These are phyloP conservation scores for Aquanectria penicillioides DNA, from an alignment of 2,329 filamentous ascomycete species.

Conservation along the genomic window DNA sequence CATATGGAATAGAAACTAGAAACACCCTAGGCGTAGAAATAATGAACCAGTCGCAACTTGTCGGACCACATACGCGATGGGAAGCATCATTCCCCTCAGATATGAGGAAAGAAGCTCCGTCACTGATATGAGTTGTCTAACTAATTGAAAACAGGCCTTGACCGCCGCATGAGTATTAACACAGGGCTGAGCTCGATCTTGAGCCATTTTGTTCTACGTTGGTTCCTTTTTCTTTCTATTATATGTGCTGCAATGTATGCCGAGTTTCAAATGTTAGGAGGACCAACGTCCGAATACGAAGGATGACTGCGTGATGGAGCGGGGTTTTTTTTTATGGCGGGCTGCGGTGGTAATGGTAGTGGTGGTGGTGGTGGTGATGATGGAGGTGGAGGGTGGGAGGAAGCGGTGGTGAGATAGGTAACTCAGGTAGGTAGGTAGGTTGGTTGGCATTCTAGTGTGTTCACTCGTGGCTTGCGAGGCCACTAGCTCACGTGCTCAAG, in stretches of 20 bases:
- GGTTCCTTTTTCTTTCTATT: neutral
- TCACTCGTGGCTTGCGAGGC: neutral
- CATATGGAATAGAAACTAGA: neutral
- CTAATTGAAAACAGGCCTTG: too few relatives aligned
- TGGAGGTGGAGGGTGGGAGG: slow-evolving; percentile 18
- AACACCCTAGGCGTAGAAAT: slow-evolving; percentile 30
- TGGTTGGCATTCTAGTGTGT: neutral
- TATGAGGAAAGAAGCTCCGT: neutral
- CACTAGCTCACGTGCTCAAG: slow-evolving; percentile 19
- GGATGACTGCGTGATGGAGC: slow-evolving; percentile 17
- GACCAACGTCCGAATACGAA: slow-evolving; percentile 18
- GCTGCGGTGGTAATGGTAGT: slow-evolving; percentile 6
- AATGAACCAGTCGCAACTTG: slow-evolving; percentile 11
- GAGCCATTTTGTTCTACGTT: neutral
- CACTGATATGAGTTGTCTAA: too few relatives aligned
- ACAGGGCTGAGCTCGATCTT: neutral
- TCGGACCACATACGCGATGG: slow-evolving; percentile 23
- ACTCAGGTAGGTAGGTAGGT: neutral
- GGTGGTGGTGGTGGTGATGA: too few relatives aligned
- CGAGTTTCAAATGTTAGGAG: neutral
- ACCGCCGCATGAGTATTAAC: neutral
- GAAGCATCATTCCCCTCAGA: neutral
- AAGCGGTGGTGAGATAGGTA: slow-evolving; percentile 10
- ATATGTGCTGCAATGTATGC: neutral
- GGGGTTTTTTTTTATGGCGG: slow-evolving; percentile 11